Percentiles rank a stretch among this genome's conserved stretches.
These are phyloP conservation scores for Myrica gale DNA, from an alignment of 306 rosid species.

Conservation along the genomic window DNA sequence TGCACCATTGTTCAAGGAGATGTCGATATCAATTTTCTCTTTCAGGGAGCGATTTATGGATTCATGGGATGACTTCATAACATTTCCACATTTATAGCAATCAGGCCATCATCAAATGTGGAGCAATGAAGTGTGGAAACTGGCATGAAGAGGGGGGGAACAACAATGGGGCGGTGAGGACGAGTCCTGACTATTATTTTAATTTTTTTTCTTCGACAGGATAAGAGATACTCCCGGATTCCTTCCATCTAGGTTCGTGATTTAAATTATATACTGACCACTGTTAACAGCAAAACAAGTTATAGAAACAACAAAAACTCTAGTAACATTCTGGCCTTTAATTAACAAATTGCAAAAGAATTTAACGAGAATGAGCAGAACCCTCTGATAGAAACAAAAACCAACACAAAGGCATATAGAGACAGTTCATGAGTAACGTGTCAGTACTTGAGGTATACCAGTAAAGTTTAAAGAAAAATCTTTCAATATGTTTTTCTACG, in stretches of 20 bases:
- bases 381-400: constrained; percentile 9
- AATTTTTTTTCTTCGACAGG: neutral
- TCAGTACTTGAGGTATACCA: neutral
- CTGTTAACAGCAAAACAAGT: neutral
- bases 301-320: constrained; percentile 14
- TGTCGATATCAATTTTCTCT: neutral
- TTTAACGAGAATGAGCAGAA: constrained; percentile 15
- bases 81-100: neutral
- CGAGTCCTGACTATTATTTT: neutral
- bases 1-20: neutral
- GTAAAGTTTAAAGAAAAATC: constrained; percentile 4
- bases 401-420: neutral
- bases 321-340: neutral
- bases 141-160: neutral
- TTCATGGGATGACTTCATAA: neutral
- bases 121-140: neutral
- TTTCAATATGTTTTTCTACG: too few species aligned
- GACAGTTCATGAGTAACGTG: neutral
- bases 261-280: constrained; percentile 8
- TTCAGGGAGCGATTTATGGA: constrained; percentile 2
- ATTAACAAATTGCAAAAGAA: constrained; percentile 5
- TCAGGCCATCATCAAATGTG: neutral
- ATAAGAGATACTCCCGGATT: neutral
- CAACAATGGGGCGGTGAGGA: neutral
- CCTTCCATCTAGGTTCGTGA: neutral